Base-by-base conservation (phyloP, 2,329 filamentous ascomycete species). In the Zymoseptoria pseudotritici region DNA sequence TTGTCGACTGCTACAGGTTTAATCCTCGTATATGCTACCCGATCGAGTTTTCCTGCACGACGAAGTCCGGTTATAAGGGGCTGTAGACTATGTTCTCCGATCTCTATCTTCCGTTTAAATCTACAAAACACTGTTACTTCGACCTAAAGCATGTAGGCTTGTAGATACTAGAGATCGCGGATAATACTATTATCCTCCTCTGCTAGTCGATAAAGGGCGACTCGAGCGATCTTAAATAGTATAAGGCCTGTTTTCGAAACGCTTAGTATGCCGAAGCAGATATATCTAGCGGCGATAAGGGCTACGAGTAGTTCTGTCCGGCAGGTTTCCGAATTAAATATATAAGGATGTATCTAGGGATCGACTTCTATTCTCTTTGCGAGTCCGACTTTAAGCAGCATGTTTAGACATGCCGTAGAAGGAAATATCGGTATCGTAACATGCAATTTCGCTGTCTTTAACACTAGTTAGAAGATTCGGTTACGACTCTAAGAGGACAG, bases 281-380 rank as follows among this genome's bases (percentile, higher is more conserved):
- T 65, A 50, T 70, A 73, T 0, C 71, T 70, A 26, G 70, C 71
- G 22, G 66, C 70, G 10, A 72, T 66, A 2, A 72, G 58, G 0
- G 71, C 71, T 3, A 64, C 66, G 19, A 72, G 56, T 20, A 69
- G 67, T 54, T 72, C 70, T 1, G 69, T 65, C 13, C 69, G 56
- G 4, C 67, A 49, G 6, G 29, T 61, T 24, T 70, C 67, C 9
- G 65, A 65, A 4, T 65, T 60, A 42, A 72, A 71, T 1, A 67
- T 70, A 46, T 70, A 71, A 0, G 70, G 71, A 46, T 73, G 71
- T 7, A 73, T 71, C 68, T 69, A 72, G 10, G 71, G 70, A 61
- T 73, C 71, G 0, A 66, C 70, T 36, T 73, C 71, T 9, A 67
- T 61, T 51, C 71, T 55, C 55, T 73, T 73, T 3, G 69, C 67